Evolutionary conservation across 768 basidiomycete species (phyloP).

Genomic region (Hemileccinum impolitum): DNA sequence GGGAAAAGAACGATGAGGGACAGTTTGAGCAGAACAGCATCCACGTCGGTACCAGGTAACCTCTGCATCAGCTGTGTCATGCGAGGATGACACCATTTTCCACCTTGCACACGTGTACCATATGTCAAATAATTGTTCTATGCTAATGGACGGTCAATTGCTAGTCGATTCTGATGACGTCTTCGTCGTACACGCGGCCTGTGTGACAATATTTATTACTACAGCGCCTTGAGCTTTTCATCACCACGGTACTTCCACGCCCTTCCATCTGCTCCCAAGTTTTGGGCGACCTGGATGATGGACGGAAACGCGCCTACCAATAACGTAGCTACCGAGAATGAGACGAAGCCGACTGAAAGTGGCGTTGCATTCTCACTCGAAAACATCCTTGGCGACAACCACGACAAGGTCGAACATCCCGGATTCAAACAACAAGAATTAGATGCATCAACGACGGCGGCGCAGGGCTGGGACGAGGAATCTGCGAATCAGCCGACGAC

Average conservation of each 20-base stretch:
- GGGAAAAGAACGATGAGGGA: conserved; percentile 57
- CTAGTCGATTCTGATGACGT: not conserved
- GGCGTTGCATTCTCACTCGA: conserved; percentile 52
- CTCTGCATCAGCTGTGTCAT: no score
- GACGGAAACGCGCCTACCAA: conserved; percentile 16
- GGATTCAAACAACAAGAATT: conserved; percentile 30
- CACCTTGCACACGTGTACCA: conserved; percentile 14
- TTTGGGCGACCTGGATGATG: conserved; percentile 19
- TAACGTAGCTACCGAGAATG: conserved; percentile 11
- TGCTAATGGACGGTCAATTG: not conserved
- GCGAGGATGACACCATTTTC: not conserved
- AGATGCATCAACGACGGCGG: conserved; percentile 34
- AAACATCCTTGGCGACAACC: conserved; percentile 64
- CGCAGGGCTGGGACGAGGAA: conserved; percentile 70
- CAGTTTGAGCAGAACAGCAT: conserved; percentile 38
- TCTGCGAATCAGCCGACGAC: conserved; percentile 38
- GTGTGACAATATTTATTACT: conserved; percentile 15
- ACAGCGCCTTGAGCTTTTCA: conserved; percentile 6
- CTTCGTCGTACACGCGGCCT: conserved; percentile 23
- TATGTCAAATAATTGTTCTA: conserved; percentile 7
- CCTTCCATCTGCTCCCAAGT: not conserved
- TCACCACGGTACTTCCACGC: conserved; percentile 9
- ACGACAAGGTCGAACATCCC: conserved; percentile 60
- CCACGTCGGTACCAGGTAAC: conserved; percentile 29
- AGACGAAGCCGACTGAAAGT: conserved; percentile 2